Evolutionary conservation across 1,139 yeast species (phyloP).

Genomic region (Hansenula sp.): DNA sequence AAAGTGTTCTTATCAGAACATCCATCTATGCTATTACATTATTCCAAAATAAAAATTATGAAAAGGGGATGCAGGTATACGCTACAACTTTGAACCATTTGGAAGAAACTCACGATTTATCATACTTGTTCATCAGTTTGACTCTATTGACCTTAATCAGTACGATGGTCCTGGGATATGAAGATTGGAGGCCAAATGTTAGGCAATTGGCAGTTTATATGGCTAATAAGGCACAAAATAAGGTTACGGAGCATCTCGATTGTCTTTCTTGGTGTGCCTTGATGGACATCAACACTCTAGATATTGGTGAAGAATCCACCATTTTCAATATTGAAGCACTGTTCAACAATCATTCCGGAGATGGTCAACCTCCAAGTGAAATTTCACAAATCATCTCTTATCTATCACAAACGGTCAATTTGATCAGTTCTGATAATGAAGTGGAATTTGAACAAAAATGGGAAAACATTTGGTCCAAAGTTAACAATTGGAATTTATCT

Average conservation of each 20-base stretch:
- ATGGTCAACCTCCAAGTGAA: not conserved
- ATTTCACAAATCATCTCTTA: not conserved
- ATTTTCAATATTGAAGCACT: not conserved
- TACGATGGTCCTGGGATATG: not conserved
- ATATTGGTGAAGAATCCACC: not conserved
- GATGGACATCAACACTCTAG: not conserved
- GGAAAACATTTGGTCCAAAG: constrained; percentile 30
- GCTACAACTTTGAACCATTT: not conserved
- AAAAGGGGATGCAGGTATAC: not conserved
- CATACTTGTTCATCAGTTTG: not conserved
- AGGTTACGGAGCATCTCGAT: not conserved
- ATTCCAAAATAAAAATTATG: not conserved
- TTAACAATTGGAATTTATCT: constrained; percentile 29
- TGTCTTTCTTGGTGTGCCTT: constrained; percentile 1
- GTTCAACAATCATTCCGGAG: too few relatives aligned
- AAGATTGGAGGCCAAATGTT: not conserved
- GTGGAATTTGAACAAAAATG: constrained; percentile 30
- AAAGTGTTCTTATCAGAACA: constrained; percentile 9
- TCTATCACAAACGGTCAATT: constrained; percentile 1
- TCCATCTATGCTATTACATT: constrained; percentile 10
- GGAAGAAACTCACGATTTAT: not conserved
- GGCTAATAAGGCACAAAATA: not conserved
- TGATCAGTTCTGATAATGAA: constrained; percentile 5
- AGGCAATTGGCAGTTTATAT: not conserved
- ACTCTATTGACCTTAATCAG: not conserved